These are phyloP conservation scores for Camellia oleifera DNA, from an alignment of 179 eudicot species.

Conservation along the genomic window DNA sequence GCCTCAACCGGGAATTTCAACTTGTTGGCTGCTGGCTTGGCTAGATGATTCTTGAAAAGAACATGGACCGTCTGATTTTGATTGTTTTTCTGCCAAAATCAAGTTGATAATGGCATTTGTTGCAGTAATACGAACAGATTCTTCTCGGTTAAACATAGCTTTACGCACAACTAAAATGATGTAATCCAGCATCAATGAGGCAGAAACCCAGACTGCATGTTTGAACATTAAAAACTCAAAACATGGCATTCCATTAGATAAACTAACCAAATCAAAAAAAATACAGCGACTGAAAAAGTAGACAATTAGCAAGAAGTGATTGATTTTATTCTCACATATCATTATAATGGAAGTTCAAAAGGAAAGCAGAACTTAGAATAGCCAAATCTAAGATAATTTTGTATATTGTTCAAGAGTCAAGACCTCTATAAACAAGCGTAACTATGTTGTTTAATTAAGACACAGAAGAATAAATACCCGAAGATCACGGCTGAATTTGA, in stretches of 20 bases:
- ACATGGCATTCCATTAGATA: neutral
- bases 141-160: slow-evolving; percentile 62
- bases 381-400: neutral
- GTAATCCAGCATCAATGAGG: slow-evolving; percentile 36
- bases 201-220: neutral
- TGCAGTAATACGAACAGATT: slow-evolving; percentile 50
- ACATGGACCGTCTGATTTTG: slow-evolving; percentile 27
- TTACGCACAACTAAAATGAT: slow-evolving; percentile 51
- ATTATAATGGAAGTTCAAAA: neutral
- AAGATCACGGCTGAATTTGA: slow-evolving; percentile 44
- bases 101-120: slow-evolving; percentile 42
- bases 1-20: slow-evolving; percentile 24
- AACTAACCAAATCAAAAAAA: neutral
- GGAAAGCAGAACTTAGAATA: neutral
- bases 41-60: slow-evolving; percentile 59
- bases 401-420: neutral
- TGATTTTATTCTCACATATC: neutral
- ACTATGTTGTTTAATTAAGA: neutral
- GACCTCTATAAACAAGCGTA: neutral
- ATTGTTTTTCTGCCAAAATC: slow-evolving; percentile 45
- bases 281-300: too few species aligned
- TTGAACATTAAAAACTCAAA: neutral
- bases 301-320: neutral
- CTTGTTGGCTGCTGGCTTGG: slow-evolving; percentile 66
- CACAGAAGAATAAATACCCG: slow-evolving; percentile 33